Evolutionary conservation across 1,284 basidiomycete genomes (phyloP).

Genomic region (Grifola frondosa): DNA sequence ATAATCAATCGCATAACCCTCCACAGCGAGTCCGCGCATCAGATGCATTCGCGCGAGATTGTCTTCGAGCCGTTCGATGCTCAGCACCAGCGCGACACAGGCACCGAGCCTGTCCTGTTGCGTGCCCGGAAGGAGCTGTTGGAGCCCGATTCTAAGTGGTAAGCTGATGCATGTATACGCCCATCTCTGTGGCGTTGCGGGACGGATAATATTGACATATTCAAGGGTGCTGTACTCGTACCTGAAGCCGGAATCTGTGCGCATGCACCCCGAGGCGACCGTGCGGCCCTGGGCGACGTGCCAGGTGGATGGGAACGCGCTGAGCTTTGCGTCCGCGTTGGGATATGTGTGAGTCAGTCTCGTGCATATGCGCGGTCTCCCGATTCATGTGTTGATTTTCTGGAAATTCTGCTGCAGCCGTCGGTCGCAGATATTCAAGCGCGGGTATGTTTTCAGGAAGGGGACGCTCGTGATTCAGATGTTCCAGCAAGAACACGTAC

Average conservation of each 20-base stretch:
- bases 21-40: slow-evolving; percentile 68
- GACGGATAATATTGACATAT: neutral
- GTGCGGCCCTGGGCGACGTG: slow-evolving; percentile 79
- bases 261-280: slow-evolving; percentile 78
- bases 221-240: slow-evolving; percentile 72
- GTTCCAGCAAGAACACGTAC: slow-evolving; percentile 79
- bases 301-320: slow-evolving; percentile 71
- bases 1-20: slow-evolving; percentile 76
- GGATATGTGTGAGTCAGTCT: slow-evolving; percentile 59
- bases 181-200: neutral
- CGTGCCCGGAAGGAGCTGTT: slow-evolving; percentile 72
- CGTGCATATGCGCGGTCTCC: neutral
- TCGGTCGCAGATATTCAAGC: slow-evolving; percentile 74
- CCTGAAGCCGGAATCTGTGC: slow-evolving; percentile 73
- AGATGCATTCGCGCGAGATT: slow-evolving; percentile 70
- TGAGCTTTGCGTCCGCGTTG: slow-evolving; percentile 73
- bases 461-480: slow-evolving; percentile 71
- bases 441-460: slow-evolving; percentile 70
- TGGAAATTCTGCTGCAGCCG: slow-evolving; percentile 41
- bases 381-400: neutral
- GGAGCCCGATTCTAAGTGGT: slow-evolving; percentile 63
- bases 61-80: slow-evolving; percentile 74
- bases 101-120: slow-evolving; percentile 63
- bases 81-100: slow-evolving; percentile 54
- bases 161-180: slow-evolving; percentile 17